Evolutionary conservation across 768 basidiomycete species (phyloP).

Genomic region (Boletus huronensis): DNA sequence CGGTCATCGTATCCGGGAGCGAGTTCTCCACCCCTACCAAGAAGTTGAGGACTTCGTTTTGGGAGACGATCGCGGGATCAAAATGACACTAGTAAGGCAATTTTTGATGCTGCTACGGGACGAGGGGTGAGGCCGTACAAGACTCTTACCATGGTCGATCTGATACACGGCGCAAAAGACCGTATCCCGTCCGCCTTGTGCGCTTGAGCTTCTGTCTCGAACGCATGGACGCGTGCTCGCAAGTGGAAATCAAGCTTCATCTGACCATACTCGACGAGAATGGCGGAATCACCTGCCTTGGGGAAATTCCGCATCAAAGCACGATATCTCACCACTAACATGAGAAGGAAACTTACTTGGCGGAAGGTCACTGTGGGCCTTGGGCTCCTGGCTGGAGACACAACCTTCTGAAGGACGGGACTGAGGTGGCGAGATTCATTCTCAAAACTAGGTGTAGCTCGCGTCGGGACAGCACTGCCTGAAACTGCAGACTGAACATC

Average conservation of each 20-base stretch:
- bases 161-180: slow-evolving; percentile 49
- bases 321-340: neutral
- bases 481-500: slow-evolving; percentile 13
- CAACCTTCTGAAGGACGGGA: slow-evolving; percentile 13
- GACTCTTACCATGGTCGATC: slow-evolving; percentile 51
- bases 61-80: slow-evolving; percentile 41
- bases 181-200: slow-evolving; percentile 35
- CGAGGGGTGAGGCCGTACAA: neutral
- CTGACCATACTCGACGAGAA: slow-evolving; percentile 60
- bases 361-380: slow-evolving; percentile 45
- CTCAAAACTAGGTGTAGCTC: neutral
- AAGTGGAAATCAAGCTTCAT: slow-evolving; percentile 51
- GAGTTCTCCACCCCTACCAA: slow-evolving; percentile 38
- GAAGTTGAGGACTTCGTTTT: slow-evolving; percentile 39
- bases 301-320: neutral
- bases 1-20: slow-evolving; percentile 39
- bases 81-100: slow-evolving; percentile 43
- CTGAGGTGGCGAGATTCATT: neutral
- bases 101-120: neutral
- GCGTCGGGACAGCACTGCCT: neutral
- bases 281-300: slow-evolving; percentile 61
- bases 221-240: slow-evolving; percentile 57
- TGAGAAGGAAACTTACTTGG: slow-evolving; percentile 38
- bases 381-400: slow-evolving; percentile 1
- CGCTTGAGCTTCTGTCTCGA: slow-evolving; percentile 40